Base-by-base conservation (phyloP, 257 asterid genomes). In the Linderniella brevidens region DNA sequence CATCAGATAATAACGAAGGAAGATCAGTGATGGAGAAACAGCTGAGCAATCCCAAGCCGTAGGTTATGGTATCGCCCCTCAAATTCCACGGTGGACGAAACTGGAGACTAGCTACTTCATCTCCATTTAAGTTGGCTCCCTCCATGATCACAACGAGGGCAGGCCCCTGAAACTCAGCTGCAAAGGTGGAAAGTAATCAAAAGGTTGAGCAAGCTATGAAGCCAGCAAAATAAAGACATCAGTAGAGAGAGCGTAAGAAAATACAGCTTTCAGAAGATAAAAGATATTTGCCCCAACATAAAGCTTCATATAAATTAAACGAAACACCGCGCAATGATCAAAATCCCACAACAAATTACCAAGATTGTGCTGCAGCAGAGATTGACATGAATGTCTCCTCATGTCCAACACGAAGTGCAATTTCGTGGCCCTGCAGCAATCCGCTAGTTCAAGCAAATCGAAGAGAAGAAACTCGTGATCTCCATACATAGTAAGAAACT, bases 131-230 rank as follows among this genome's bases (percentile, higher is more conserved):
- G 73, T 78, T 69, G 64, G 87, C 85, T 51, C 92, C 95, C 74
- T 87, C 97, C 63, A 87, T 52, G 56, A 82, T 63, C 51, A 76
- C 92, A 68, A 87, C 75, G 53, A 82, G 75, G 8, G 92, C 92
- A 49, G 97, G 95, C 61, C 97, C 97, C 70, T 87, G 97, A 76
- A 82, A 87, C 56, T 87, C 97, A 66, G 95, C 97, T 86, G 86
- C 73, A 71, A 49, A 52, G 59, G 52, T 62, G 65, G 49, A 50
- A 53, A 38, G 48, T 38, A 49, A 53, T 48, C 49, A 61, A 16
- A 49, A 37, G 61, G 25, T 17, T 59, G 32, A 49, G 58, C 52
- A 64, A 25, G 32, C 32, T 2, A 25, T 25, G 32, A 6, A 25
- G 32, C 32, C 32, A 39, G 49, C 19, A 53, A 16, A 18, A 39